phyloP scores from a whole-genome alignment of 345 rosid genomes.

The Gossypium raimondii region DNA sequence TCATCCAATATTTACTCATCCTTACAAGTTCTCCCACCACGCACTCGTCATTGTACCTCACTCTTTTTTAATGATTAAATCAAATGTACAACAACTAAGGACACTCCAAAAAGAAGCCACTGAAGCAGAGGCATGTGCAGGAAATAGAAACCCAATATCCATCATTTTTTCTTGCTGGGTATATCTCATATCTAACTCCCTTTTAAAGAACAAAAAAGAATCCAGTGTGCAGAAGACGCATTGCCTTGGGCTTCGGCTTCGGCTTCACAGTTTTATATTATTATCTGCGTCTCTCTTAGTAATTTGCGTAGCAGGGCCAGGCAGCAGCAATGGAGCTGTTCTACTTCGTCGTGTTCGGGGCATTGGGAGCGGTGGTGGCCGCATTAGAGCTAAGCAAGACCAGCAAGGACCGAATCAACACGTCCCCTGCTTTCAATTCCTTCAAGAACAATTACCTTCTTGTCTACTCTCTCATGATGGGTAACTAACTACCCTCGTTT shows the following conservation, averaged over 20 bases:
- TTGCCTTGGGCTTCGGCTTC: neutral
- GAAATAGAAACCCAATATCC: neutral
- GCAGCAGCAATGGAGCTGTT: conserved; percentile 59
- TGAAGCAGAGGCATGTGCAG: neutral
- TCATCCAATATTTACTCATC: conserved; percentile 1
- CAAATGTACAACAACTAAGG: neutral
- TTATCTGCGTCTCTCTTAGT: conserved; percentile 9
- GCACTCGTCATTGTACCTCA: conserved; percentile 4
- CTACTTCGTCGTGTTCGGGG: conserved; percentile 61
- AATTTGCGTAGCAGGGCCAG: neutral
- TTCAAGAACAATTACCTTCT: conserved; percentile 84
- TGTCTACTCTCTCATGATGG: conserved; percentile 95
- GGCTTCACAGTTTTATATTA: neutral
- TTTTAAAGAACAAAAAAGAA: neutral
- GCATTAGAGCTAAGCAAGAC: conserved; percentile 65
- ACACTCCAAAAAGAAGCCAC: too few relatives aligned
- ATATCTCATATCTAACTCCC: neutral
- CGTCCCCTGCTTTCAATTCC: conserved; percentile 68
- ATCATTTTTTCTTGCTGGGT: neutral
- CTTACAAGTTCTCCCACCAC: neutral
- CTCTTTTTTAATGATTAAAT: neutral
- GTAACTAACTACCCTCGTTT: conserved; percentile 23
- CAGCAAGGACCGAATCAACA: conserved; percentile 68
- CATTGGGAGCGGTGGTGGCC: conserved; percentile 57
- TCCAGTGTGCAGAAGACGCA: neutral